Evolutionary conservation across 2,329 filamentous ascomycete species (phyloP), one percentile per base, ranked within the genome.

Genomic region (Apiospora malaysiana): DNA sequence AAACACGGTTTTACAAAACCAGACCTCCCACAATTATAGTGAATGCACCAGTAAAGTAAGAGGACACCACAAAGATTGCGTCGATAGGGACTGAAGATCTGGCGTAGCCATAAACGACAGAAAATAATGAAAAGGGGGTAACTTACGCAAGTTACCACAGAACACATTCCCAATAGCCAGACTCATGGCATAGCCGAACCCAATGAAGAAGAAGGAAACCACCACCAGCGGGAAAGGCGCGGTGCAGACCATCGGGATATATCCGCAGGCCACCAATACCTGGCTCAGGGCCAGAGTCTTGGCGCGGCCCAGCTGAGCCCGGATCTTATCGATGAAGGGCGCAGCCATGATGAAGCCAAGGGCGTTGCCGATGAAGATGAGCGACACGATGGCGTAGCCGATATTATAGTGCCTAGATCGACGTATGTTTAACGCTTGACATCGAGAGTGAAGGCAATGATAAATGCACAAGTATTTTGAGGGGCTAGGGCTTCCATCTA

Each of bases 301-400:
- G 5, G 90, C 89, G 66, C 92, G 87, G 9, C 94, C 93, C 2
- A 94, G 81, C 25, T 86, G 87, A 7, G 83, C 81, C 69, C 91
- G 86, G 4, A 94, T 82, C 0, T 82, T 80, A 76, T 94, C 91
- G n/a, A 92, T 87, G 72, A 92, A 85, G 47, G 91, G 88, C 0
- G 93, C 93, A 0, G 92, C 91, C 16, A 87, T 80, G 77, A 97
- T 90, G 82, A 94, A 97, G 21, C 94, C 94, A 5, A 91, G 74
- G 0, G 94, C 93, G 75, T 93, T 93, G 63, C 91, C 89, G 42
- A 96, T 88, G 83, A 96, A 97, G 77, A 97, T 93, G 47, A 95
- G 84, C 1, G 94, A 95, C 2, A 96, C 92, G 10, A 94, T 82
- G 2, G 90, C 92, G 79, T 96, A 95, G 56, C 91, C 91, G 70